Evolutionary conservation across 495 filamentous ascomycete genomes (phyloP).

Genomic region (Neurospora tetraspora): DNA sequence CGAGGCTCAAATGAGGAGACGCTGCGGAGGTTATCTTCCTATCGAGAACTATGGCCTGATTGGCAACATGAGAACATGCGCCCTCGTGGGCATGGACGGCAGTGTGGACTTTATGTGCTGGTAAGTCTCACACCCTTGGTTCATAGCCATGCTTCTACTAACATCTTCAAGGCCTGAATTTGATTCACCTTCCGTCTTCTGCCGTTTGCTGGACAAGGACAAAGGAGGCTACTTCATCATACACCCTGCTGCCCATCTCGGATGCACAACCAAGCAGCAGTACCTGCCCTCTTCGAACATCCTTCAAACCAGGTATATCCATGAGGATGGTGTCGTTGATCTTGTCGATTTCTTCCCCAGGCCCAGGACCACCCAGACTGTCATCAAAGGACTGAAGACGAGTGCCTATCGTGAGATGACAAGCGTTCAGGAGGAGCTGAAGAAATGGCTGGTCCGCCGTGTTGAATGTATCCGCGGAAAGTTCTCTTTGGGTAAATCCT

Average conservation of each 20-base stretch:
- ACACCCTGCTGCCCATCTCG: slow-evolving; percentile 31
- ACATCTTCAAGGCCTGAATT: slow-evolving; percentile 48
- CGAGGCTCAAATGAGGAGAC: slow-evolving; percentile 17
- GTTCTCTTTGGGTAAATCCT: slow-evolving; percentile 38
- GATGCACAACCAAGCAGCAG: slow-evolving; percentile 54
- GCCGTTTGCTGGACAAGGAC: slow-evolving; percentile 57
- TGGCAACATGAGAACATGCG: slow-evolving; percentile 70
- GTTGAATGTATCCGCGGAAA: slow-evolving; percentile 58
- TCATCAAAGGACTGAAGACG: slow-evolving; percentile 33
- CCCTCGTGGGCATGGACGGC: slow-evolving; percentile 59
- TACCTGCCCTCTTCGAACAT: slow-evolving; percentile 64
- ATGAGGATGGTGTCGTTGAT: slow-evolving; percentile 61
- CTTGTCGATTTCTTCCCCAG: slow-evolving; percentile 63
- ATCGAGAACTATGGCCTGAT: slow-evolving; percentile 71
- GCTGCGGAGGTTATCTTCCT: slow-evolving; percentile 41
- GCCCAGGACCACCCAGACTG: slow-evolving; percentile 36
- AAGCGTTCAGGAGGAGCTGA: slow-evolving; percentile 42
- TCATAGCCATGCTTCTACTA: not conserved
- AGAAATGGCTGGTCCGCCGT: slow-evolving; percentile 53
- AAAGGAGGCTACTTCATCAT: slow-evolving; percentile 64
- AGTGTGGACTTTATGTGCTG: slow-evolving; percentile 71
- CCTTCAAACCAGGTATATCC: slow-evolving; percentile 60
- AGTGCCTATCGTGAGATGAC: slow-evolving; percentile 41
- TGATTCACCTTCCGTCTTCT: slow-evolving; percentile 57
- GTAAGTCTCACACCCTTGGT: slow-evolving; percentile 24